A percentile compares a stretch with the other conserved stretches of the same genome.
Evolutionary conservation across 192 early-diverging fungal species (phyloP).

Genomic region (Entomortierella lignicola): DNA sequence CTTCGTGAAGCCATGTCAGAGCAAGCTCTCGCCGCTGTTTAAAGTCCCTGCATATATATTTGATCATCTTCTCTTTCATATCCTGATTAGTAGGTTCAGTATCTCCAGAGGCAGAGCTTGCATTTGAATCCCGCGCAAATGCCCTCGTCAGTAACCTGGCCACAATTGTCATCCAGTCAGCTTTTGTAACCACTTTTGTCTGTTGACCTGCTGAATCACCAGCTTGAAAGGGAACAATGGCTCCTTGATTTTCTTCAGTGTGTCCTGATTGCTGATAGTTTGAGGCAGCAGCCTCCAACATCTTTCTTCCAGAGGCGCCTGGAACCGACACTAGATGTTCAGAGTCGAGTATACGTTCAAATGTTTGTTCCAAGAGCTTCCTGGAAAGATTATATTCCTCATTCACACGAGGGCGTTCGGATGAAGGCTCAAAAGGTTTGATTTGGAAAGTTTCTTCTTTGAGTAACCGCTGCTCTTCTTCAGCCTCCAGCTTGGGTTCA

Average conservation of each 20-base stretch:
- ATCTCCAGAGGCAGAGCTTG: not conserved
- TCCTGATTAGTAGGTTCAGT: slow-evolving; percentile 6
- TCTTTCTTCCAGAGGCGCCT: slow-evolving; percentile 34
- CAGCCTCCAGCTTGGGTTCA: slow-evolving; percentile 17
- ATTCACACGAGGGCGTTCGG: slow-evolving; percentile 9
- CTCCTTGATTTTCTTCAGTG: not conserved
- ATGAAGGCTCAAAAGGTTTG: slow-evolving; percentile 35
- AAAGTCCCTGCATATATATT: slow-evolving; percentile 73
- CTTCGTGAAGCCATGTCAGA: slow-evolving; percentile 81
- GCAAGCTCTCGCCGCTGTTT: slow-evolving; percentile 76
- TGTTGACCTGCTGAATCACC: not conserved
- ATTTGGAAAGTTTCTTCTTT: slow-evolving; percentile 46
- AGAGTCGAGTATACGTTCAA: slow-evolving; percentile 40
- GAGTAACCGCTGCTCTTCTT: slow-evolving; percentile 16
- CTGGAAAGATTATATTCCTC: not conserved
- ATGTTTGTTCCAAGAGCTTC: slow-evolving; percentile 32
- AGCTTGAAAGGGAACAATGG: slow-evolving; percentile 17
- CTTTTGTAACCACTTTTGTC: slow-evolving; percentile 50
- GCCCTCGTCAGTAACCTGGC: slow-evolving; percentile 52
- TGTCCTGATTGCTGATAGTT: slow-evolving; percentile 1
- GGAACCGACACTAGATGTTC: slow-evolving; percentile 39
- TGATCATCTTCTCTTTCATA: slow-evolving; percentile 56
- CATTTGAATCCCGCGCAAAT: slow-evolving; percentile 36
- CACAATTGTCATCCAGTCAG: slow-evolving; percentile 55
- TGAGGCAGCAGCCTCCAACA: slow-evolving; percentile 37